phyloP scores from a whole-genome alignment of 1,284 basidiomycete species.

The Mrakiaceae sp. region DNA sequence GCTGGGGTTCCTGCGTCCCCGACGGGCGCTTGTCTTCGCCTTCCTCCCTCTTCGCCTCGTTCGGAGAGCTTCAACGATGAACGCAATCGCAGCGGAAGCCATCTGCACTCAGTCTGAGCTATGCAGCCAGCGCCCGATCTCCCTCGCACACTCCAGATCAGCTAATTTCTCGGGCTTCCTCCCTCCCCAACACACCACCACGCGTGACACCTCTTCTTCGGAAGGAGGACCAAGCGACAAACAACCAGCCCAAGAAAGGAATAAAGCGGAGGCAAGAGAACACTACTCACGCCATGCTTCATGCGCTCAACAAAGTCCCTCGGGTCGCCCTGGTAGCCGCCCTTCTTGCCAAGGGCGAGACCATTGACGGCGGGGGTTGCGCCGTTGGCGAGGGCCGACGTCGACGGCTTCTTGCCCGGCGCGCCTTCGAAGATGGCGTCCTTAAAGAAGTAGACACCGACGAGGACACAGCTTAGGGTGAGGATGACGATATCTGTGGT shows the following conservation, averaged over 20 bases:
- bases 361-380: constrained; percentile 31
- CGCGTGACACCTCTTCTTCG: not conserved
- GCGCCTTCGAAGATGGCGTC: constrained; percentile 56
- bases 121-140: no score
- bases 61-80: no score
- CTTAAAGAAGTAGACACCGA: constrained; percentile 63
- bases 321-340: constrained; percentile 62
- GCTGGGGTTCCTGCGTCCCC: no score
- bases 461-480: constrained; percentile 54
- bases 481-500: constrained; percentile 58
- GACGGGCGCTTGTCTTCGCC: no score
- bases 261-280: not conserved
- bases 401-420: not conserved
- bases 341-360: constrained; percentile 20
- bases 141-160: no score
- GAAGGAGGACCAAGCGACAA: not conserved
- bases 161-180: no score
- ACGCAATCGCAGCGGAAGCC: no score
- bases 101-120: no score
- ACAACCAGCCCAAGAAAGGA: not conserved
- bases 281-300: constrained; percentile 65
- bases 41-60: no score
- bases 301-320: constrained; percentile 83
- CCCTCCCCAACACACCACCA: not conserved
- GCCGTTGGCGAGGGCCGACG: constrained; percentile 31